Base-by-base conservation (phyloP, 768 basidiomycete species). In the Kwoniella dendrophila region DNA sequence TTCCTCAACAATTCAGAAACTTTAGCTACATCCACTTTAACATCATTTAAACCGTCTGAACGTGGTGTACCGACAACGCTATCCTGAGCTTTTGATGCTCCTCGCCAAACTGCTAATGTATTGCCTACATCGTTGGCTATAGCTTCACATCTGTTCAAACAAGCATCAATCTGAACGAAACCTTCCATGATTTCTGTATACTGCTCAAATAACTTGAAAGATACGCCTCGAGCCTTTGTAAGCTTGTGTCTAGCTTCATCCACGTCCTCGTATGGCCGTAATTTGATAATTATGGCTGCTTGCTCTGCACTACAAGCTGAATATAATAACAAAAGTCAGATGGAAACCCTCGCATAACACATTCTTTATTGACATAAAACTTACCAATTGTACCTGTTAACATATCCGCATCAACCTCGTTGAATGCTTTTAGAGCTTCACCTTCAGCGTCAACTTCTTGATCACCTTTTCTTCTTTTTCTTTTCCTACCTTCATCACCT, bases 221-320 rank as follows among this genome's bases (percentile, higher is more conserved):
- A 93, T 71, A 99, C 87, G 22, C 95, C 94, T 73, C 91, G 93
- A 82, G 90, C 94, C 82, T 87, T 90, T n/a, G 87, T 88, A 8
- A 98, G 84, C 78, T 89, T 94, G 44, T 74, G 74, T 47, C 85
- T 86, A 48, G 95, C 81, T 59, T 93, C 90, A 29, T 88, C 86
- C 34, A 88, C 83, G 12, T 86, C 85, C n/a, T 77, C 74, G 77
- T 90, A 99, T 0, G 92, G 92, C 48, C 95, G 86, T 12, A 91
- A 81, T 18, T 83, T 83, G 56, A 90, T 84, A 67, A 98, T 90
- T 45, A 84, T 83, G 27, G 85, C 80, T 0, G 94, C 95, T 75
- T 96, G 93, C 47, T 88, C 89, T 7, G 81, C 80, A 18, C 85
- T 87, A 72, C 93, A 96, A 12, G 81, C 82, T 82, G 64, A 11